Evolutionary conservation across 495 filamentous ascomycete genomes (phyloP), one percentile per base, ranked within the genome.

Genomic region (Penicillium fimorum): DNA sequence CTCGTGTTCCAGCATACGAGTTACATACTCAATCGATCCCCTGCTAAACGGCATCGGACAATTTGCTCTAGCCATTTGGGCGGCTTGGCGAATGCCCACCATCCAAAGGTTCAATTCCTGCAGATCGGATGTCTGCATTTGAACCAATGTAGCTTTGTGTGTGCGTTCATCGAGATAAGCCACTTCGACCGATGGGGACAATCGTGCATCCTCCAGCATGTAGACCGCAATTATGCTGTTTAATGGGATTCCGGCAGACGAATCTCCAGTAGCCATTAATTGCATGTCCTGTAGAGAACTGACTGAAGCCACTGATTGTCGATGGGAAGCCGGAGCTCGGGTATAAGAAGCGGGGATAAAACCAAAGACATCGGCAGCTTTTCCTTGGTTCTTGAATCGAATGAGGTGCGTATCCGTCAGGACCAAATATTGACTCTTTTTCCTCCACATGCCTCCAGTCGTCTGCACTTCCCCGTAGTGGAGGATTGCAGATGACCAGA

Each of bases 341-440:
- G 68, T 70, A 30, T 74, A 71, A 4, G 76, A 75, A 27, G 74
- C 59, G 5, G 75, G 73, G 33, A 86, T 80, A 8, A 71, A 78
- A 15, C 79, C 76, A 56, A 87, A 89, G 46, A 77, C 67, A 33
- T 89, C 89, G 43, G 87, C 80, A 51, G 88, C 87, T 63, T 86
- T 86, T 60, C 76, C 79, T 56, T 88, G 83, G 60, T 72, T 88
- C 70, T 91, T 95, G 71, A 91, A 91, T 44, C 90, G 86, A 55
- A 96, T 67, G 38, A 98, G 68, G 69, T 96, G 87, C 24, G 84
- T 84, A 45, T 92, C 86, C 10, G 92, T 97, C 35, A 97, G 79
- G n/a, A 96, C 94, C 30, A 97, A 75, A 60, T 91, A 97, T 58
- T 95, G 91, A 63, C 84, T 89, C 74, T 89, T 92, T 68, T 90